Base-by-base conservation (phyloP, 164 flowering plant species). In the Vitis labrusca region DNA sequence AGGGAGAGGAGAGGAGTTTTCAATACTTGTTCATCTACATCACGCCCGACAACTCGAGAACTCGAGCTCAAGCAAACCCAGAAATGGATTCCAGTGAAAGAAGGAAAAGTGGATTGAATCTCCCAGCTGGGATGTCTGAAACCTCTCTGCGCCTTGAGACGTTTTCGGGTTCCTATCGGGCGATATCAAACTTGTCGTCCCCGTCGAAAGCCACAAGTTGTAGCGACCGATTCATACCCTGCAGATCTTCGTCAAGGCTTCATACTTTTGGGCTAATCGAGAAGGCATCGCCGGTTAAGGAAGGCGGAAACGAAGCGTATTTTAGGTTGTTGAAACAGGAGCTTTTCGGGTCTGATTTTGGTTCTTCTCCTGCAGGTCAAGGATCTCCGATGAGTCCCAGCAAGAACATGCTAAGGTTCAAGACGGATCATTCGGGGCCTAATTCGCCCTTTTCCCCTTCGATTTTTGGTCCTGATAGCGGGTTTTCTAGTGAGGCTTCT, bases 171-270 rank as follows among this genome's bases (percentile, higher is more conserved):
- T 71, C 89, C 3, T 64, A 77, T 29, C 75, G 88, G 15, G 64
- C 85, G 4, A 74, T 85, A 29, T 81, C 92, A 0, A 88, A 78
- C 67, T 56, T 88, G 13, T 79, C 91, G 2, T 81, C 94, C 27
- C 75, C 83, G 19, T 86, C 90, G 1, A 88, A 87, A 54, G 63
- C 87, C 1, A 70, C 83, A 0, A 74, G 83, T 14, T 88, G 89
- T 76, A 90, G 99, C 56, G 99, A 95, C 68, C 73, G 99, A 72
- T 95, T 95, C 81, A 95, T 95, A 29, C 99, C 99, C 0, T 91
- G 98, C 81, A 79, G 99, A 79, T 89, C 99, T 0, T 86, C 98
- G 12, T 95, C 99, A 1, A 80, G 99, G 78, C 89, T 95, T 5
- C 96, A 95, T 75, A 83, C 91, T 7, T 95, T 93, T 63, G 93